A percentile compares a stretch with the other conserved stretches of the same genome.
phyloP scores from a whole-genome alignment of 1,284 basidiomycete species.

The Sporisorium scitamineum region DNA sequence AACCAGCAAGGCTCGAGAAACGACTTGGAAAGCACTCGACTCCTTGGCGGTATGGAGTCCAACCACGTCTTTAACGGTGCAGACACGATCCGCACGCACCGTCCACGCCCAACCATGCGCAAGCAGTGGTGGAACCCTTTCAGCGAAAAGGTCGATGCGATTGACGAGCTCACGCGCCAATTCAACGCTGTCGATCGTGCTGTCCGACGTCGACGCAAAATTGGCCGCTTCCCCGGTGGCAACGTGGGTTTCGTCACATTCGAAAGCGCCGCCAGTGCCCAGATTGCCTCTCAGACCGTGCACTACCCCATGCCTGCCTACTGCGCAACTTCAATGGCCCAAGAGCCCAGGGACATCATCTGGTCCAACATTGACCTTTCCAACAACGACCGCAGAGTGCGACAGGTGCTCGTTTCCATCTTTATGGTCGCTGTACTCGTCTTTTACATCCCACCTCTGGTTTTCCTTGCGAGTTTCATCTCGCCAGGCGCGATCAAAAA shows the following conservation, averaged over 20 bases:
- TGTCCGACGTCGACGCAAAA: constrained; percentile 42
- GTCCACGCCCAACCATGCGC: constrained; percentile 48
- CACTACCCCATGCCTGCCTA: constrained; percentile 72
- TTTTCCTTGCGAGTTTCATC: constrained; percentile 82
- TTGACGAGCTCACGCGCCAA: constrained; percentile 58
- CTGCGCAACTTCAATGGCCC: constrained; percentile 73
- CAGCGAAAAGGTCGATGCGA: constrained; percentile 57
- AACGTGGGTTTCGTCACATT: constrained; percentile 95
- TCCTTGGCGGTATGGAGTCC: constrained; percentile 11
- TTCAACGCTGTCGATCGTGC: constrained; percentile 58
- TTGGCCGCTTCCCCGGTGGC: constrained; percentile 71
- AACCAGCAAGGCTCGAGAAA: background rate
- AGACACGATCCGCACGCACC: constrained; percentile 41
- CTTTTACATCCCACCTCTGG: constrained; percentile 67
- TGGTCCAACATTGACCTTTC: constrained; percentile 86
- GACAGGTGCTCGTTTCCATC: constrained; percentile 70
- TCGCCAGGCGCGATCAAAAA: constrained; percentile 93
- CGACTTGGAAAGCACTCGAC: constrained; percentile 20
- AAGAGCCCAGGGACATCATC: constrained; percentile 94
- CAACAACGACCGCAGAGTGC: constrained; percentile 66
- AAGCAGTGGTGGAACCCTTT: constrained; percentile 55
- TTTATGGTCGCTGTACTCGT: constrained; percentile 77
- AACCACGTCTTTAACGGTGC: constrained; percentile 32
- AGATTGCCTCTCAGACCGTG: constrained; percentile 88
- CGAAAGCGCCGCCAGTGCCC: constrained; percentile 90